phyloP scores from a whole-genome alignment of 306 rosid genomes.

The Coriaria nepalensis region DNA sequence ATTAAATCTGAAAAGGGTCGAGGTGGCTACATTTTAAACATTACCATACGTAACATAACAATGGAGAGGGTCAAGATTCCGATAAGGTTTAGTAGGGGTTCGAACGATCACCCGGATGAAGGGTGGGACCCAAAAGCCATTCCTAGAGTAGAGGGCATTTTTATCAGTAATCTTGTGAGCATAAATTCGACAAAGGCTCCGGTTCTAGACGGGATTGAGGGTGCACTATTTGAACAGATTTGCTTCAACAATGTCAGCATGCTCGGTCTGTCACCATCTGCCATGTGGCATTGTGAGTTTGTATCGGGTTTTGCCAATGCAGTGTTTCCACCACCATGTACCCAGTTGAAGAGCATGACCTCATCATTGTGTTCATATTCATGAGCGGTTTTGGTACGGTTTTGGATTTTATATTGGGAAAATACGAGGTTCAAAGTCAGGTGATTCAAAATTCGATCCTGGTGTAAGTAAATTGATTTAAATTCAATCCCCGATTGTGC shows the following conservation, averaged over 20 bases:
- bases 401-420: constrained; percentile 1
- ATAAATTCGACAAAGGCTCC: constrained; percentile 72
- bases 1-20: constrained; percentile 79
- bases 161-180: constrained; percentile 46
- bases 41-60: constrained; percentile 40
- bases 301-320: constrained; percentile 51
- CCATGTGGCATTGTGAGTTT: constrained; percentile 61
- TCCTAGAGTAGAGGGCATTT: constrained; percentile 54
- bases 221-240: constrained; percentile 49
- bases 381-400: constrained; percentile 7
- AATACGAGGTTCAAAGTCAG: too few species aligned
- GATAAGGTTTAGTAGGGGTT: constrained; percentile 74
- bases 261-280: constrained; percentile 34
- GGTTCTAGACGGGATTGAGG: constrained; percentile 51
- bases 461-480: too few species aligned
- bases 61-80: constrained; percentile 84
- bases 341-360: constrained; percentile 34
- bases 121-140: constrained; percentile 87
- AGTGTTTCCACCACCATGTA: constrained; percentile 70
- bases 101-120: constrained; percentile 84
- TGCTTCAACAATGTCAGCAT: constrained; percentile 64
- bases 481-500: too few species aligned
- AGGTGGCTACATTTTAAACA: constrained; percentile 66
- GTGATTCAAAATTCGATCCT: too few species aligned
- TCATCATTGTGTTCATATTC: constrained; percentile 31